These are phyloP conservation scores for Primulina tabacum DNA, from an alignment of 257 asterid species.

Conservation along the genomic window DNA sequence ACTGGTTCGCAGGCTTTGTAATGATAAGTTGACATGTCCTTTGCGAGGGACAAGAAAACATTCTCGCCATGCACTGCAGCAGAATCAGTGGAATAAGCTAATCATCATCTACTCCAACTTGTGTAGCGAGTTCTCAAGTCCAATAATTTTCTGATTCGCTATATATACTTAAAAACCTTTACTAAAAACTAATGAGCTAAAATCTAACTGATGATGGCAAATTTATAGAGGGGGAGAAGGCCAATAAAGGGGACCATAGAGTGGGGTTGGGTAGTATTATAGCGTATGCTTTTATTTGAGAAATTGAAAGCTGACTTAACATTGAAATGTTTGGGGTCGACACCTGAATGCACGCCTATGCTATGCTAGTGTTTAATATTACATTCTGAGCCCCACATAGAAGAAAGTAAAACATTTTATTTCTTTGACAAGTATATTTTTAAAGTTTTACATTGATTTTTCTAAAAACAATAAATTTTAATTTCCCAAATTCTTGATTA, in stretches of 20 bases:
- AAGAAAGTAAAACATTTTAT: background rate
- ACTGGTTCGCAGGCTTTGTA: conserved; percentile 27
- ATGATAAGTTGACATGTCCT: conserved; percentile 46
- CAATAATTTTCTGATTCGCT: too few relatives aligned
- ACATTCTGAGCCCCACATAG: conserved; percentile 26
- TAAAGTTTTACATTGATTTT: too few relatives aligned
- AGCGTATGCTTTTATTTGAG: conserved; percentile 30
- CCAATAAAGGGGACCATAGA: background rate
- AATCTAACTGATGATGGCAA: background rate
- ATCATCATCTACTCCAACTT: background rate
- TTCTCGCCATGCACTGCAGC: conserved; percentile 33
- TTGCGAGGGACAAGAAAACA: conserved; percentile 74
- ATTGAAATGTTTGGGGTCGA: background rate
- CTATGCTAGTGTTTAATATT: conserved; percentile 13
- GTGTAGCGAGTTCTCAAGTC: background rate
- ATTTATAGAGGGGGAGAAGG: background rate
- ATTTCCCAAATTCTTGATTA: background rate
- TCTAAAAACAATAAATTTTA: too few relatives aligned
- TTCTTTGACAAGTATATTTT: background rate
- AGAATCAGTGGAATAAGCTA: background rate
- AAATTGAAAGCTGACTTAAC: background rate
- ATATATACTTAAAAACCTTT: too few relatives aligned
- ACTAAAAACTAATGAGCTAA: background rate
- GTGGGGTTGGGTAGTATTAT: background rate
- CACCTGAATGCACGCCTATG: conserved; percentile 13